Evolutionary conservation across 768 basidiomycete genomes (phyloP).

Genomic region (Podaxis sp.): DNA sequence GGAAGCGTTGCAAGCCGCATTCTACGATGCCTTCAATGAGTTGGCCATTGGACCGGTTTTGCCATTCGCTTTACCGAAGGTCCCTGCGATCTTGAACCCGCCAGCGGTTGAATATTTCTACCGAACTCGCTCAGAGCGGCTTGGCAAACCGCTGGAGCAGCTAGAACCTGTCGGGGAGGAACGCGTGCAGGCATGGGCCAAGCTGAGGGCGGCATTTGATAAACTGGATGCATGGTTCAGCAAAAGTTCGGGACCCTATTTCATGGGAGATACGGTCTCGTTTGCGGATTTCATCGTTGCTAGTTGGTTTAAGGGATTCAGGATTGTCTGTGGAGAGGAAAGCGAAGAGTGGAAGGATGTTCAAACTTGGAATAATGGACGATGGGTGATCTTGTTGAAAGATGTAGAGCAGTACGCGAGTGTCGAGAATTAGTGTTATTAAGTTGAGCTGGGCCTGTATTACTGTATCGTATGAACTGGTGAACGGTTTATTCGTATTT

Average conservation of each 20-base stretch:
- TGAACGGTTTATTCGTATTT: too few species aligned
- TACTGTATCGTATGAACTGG: too few species aligned
- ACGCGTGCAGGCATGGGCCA: background rate
- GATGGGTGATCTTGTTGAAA: conserved; percentile 30
- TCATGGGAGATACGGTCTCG: conserved; percentile 11
- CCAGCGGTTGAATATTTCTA: conserved; percentile 17
- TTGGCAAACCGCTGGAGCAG: background rate
- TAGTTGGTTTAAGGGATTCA: conserved; percentile 26
- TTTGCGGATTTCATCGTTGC: conserved; percentile 40
- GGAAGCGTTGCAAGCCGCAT: conserved; percentile 16
- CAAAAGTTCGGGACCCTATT: background rate
- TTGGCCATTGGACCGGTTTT: background rate
- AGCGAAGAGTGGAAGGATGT: conserved; percentile 38
- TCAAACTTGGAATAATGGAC: conserved; percentile 32
- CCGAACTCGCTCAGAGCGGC: conserved; percentile 12
- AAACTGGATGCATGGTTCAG: conserved; percentile 3
- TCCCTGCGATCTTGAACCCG: conserved; percentile 14
- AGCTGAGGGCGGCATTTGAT: conserved; percentile 6
- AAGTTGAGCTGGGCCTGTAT: too few species aligned
- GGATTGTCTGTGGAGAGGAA: conserved; percentile 24
- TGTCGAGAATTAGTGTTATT: background rate
- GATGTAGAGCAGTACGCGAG: conserved; percentile 18
- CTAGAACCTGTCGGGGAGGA: conserved; percentile 4
- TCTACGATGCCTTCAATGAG: conserved; percentile 8
- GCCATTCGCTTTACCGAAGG: conserved; percentile 15